Evolutionary conservation across 2,329 filamentous ascomycete genomes (phyloP), one percentile per base, ranked within the genome.

Genomic region (Penicillium vulpinum): DNA sequence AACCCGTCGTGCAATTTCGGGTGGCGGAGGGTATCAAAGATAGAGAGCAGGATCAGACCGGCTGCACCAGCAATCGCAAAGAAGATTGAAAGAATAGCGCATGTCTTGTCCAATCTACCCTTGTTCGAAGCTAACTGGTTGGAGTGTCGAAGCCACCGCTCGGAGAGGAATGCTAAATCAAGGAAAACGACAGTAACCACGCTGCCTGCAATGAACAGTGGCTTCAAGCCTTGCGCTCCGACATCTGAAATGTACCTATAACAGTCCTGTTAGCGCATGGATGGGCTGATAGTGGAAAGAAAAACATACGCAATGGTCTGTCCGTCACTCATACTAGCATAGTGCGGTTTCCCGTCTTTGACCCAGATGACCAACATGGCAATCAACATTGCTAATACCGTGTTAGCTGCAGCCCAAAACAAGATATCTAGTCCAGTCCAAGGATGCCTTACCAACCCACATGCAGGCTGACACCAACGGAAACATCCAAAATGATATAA

Each of bases 131-230:
- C 85, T 28, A 97, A 82, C 15, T 91, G 87, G 9, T 91, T 90
- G 22, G 80, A 81, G 75, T 97, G 92, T 44, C 93, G 87, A 50
- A 97, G 82, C 85, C 88, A 94, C 60, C 92, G 86, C 77, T 97
- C 93, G 15, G 88, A 80, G 51, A 89, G 74, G 70, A 99, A 94
- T 26, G 88, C 85, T 9, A 91, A 75, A 76, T 96, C 89, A 68
- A 99, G 88, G 60, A 90, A 87, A 47, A 95, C 79, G 22, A 91
- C 89, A 5, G 89, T 92, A 26, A 85, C 76, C 0, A 77, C 76
- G 62, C 79, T 80, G 58, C 85, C 84, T 35, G 83, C 77, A 59
- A 88, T 85, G 73, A 88, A 88, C 35, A 88, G 76, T 1, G 85
- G 85, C 64, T 87, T 83, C 7, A 87, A 73, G 5, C 77, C 76